phyloP scores from a whole-genome alignment of 225 moss, liverwort and hornwort species.

The Bryoerythrophyllum caledonicum region DNA sequence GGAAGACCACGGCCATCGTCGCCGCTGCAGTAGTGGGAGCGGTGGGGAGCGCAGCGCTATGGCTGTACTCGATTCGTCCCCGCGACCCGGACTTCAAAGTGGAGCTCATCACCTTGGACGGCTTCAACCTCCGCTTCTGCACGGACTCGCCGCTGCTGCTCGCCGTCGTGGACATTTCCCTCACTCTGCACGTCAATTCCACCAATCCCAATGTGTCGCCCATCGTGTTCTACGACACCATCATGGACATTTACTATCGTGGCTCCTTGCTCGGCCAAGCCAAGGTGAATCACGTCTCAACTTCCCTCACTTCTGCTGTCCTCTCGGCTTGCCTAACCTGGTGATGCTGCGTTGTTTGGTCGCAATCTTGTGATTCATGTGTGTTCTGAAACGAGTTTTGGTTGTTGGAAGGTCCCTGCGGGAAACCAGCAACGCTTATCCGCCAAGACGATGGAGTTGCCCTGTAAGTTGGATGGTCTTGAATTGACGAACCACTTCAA shows the following conservation, averaged over 20 bases:
- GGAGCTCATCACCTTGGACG: slow-evolving; percentile 64
- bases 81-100: slow-evolving; percentile 80
- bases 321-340: neutral
- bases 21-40: slow-evolving; percentile 40
- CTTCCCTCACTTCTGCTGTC: neutral
- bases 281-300: slow-evolving; percentile 46
- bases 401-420: slow-evolving; percentile 61
- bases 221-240: slow-evolving; percentile 77
- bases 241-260: slow-evolving; percentile 95
- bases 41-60: slow-evolving; percentile 50
- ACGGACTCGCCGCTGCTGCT: slow-evolving; percentile 79
- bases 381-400: neutral
- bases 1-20: slow-evolving; percentile 37
- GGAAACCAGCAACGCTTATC: slow-evolving; percentile 68
- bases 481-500: slow-evolving; percentile 88
- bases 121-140: slow-evolving; percentile 91
- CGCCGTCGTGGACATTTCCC: slow-evolving; percentile 87
- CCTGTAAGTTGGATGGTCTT: slow-evolving; percentile 88
- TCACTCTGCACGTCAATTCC: slow-evolving; percentile 71
- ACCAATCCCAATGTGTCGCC: slow-evolving; percentile 85
- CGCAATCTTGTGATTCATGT: neutral
- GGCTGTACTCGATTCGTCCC: slow-evolving; percentile 64
- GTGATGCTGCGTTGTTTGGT: too few relatives aligned
- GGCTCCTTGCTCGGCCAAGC: slow-evolving; percentile 87
- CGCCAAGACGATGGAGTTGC: slow-evolving; percentile 54